Percentiles rank a stretch among this genome's conserved stretches.
Conservation (phyloP, 805 yeast species). For the Nakazawaea populi region DNA sequence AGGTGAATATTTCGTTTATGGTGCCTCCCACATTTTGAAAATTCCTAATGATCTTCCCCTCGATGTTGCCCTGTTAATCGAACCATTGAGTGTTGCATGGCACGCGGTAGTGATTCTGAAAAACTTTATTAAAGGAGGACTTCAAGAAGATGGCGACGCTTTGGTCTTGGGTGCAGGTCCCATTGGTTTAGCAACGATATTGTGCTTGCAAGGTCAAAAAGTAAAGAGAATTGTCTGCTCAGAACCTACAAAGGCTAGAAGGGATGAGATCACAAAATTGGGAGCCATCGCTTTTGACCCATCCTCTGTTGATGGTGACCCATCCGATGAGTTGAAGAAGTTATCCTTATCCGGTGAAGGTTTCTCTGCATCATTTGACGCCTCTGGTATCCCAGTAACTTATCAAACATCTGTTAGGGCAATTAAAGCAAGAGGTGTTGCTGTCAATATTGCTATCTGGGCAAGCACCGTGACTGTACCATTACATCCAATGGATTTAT, state of each 20-base stretch:
- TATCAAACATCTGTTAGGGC: constrained; percentile 45
- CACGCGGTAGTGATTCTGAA: constrained; percentile 33
- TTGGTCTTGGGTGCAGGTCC: constrained; percentile 59
- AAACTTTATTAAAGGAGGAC: constrained; percentile 13
- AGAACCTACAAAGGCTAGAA: constrained; percentile 57
- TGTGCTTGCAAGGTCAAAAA: constrained; percentile 44
- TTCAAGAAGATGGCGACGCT: constrained; percentile 38
- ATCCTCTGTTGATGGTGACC: constrained; percentile 26
- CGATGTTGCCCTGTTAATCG: constrained; percentile 42
- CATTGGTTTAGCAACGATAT: constrained; percentile 53
- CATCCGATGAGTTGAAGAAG: constrained; percentile 30
- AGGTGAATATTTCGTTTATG: constrained; percentile 33
- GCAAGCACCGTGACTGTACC: constrained; percentile 38
- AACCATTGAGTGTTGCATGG: constrained; percentile 57
- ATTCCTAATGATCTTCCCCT: constrained; percentile 25
- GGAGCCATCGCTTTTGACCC: constrained; percentile 51
- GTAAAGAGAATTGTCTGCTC: constrained; percentile 49
- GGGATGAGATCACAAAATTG: constrained; percentile 47
- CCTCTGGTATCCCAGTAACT: constrained; percentile 51
- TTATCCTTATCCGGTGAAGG: constrained; percentile 38
- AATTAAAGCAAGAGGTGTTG: constrained; percentile 45
- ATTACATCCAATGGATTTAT: constrained; percentile 49
- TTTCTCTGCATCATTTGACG: constrained; percentile 44
- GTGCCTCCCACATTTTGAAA: constrained; percentile 27
- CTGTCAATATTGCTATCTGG: constrained; percentile 67